These are phyloP conservation scores for Letharia lupina DNA, from an alignment of 495 filamentous ascomycete genomes.

Conservation along the genomic window DNA sequence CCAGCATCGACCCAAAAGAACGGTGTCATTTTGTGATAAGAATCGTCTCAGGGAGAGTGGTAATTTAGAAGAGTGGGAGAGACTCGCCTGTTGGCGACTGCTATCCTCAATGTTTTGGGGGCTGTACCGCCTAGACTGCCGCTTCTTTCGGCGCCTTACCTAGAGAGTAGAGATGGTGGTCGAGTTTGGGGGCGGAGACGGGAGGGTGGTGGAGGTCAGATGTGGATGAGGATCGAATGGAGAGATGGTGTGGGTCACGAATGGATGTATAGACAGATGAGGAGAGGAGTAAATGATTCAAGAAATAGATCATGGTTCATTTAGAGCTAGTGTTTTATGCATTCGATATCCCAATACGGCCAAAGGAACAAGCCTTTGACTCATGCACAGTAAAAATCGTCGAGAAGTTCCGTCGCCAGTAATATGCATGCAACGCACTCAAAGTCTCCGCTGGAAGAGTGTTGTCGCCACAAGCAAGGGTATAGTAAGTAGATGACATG, in stretches of 20 bases:
- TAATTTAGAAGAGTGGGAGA: too few relatives aligned
- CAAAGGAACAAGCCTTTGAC: not conserved
- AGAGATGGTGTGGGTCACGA: not conserved
- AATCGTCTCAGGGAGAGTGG: too few relatives aligned
- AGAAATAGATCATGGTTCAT: not conserved
- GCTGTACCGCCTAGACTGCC: too few relatives aligned
- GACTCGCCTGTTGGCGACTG: too few relatives aligned
- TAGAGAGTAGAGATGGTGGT: slow-evolving; percentile 13
- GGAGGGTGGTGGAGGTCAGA: not conserved
- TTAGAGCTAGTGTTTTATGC: not conserved
- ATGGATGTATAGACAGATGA: not conserved
- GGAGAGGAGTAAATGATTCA: not conserved
- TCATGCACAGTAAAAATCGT: not conserved
- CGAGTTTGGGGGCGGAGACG: slow-evolving; percentile 26
- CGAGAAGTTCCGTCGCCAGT: not conserved
- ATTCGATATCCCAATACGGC: not conserved
- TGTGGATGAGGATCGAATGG: not conserved
- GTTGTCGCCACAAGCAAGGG: slow-evolving; percentile 5
- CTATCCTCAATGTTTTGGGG: too few relatives aligned
- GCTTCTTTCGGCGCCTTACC: too few relatives aligned
- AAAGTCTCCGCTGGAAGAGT: not conserved
- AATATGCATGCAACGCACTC: not conserved
- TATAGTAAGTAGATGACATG: slow-evolving; percentile 12
- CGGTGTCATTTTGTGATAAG: too few relatives aligned
- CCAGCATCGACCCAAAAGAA: too few relatives aligned